phyloP scores from a whole-genome alignment of 768 basidiomycete genomes.

The Panaeolus papilionaceus region DNA sequence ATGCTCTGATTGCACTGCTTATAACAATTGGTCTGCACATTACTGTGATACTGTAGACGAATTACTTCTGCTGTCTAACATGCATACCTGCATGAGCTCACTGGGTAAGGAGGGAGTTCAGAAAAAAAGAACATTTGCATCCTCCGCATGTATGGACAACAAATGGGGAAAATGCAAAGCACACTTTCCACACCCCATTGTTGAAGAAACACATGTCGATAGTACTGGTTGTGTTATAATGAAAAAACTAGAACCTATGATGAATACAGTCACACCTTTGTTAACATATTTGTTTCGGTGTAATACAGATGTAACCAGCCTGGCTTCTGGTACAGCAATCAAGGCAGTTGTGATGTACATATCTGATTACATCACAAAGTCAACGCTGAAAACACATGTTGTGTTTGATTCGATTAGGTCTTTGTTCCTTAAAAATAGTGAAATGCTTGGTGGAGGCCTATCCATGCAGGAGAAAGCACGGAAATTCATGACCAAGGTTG shows the following conservation, averaged over 20 bases:
- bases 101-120: background rate
- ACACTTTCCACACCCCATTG: slow-evolving; percentile 36
- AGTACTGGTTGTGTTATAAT: slow-evolving; percentile 32
- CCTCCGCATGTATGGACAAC: slow-evolving; percentile 36
- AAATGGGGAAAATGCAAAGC: slow-evolving; percentile 36
- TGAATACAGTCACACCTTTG: slow-evolving; percentile 40
- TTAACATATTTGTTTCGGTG: slow-evolving; percentile 25
- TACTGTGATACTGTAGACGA: too few species aligned
- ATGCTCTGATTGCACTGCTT: too few species aligned
- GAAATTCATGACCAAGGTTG: slow-evolving; percentile 32
- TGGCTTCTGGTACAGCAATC: slow-evolving; percentile 45
- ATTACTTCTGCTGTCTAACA: too few species aligned
- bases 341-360: slow-evolving; percentile 45
- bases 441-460: slow-evolving; percentile 26
- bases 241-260: slow-evolving; percentile 39
- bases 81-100: too few species aligned
- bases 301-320: slow-evolving; percentile 45
- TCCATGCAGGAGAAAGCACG: slow-evolving; percentile 30
- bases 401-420: slow-evolving; percentile 39
- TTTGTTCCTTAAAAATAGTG: slow-evolving; percentile 31
- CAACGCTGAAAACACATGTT: slow-evolving; percentile 41
- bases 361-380: slow-evolving; percentile 51
- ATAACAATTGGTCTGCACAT: too few species aligned
- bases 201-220: slow-evolving; percentile 31
- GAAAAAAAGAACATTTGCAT: background rate